Conservation (phyloP, 106 monocot species). For the Chionographis japonica region DNA sequence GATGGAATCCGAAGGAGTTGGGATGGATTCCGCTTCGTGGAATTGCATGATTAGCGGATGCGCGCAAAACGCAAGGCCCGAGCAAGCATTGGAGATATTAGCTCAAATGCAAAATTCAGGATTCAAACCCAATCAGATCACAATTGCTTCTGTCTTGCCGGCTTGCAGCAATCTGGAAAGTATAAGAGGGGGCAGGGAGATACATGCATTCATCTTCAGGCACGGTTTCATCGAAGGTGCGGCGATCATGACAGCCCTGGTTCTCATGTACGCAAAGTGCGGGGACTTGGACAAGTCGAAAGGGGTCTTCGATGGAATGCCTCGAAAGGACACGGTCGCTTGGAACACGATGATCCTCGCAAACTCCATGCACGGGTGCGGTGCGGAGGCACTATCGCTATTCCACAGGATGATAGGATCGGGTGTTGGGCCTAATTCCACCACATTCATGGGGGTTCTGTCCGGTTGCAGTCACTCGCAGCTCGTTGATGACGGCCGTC, state of each 20-base stretch:
- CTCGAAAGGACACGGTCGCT: slow-evolving; percentile 41
- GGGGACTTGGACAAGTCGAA: slow-evolving; percentile 48
- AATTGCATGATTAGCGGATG: slow-evolving; percentile 68
- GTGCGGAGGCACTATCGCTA: slow-evolving; percentile 41
- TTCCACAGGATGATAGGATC: slow-evolving; percentile 34
- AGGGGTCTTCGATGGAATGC: slow-evolving; percentile 39
- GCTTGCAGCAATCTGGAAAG: slow-evolving; percentile 39
- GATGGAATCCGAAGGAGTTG: slow-evolving; percentile 26
- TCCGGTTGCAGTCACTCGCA: slow-evolving; percentile 72
- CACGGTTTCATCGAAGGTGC: slow-evolving; percentile 18
- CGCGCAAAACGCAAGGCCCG: slow-evolving; percentile 24
- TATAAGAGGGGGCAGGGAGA: slow-evolving; percentile 45
- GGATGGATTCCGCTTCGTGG: slow-evolving; percentile 45
- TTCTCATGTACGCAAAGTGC: slow-evolving; percentile 67
- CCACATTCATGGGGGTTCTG: slow-evolving; percentile 50
- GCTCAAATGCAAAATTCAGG: slow-evolving; percentile 42
- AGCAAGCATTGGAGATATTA: slow-evolving; percentile 42
- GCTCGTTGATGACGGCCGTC: slow-evolving; percentile 43
- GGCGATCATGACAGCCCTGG: slow-evolving; percentile 37
- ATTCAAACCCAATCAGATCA: slow-evolving; percentile 43
- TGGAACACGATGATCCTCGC: slow-evolving; percentile 78
- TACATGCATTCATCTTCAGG: slow-evolving; percentile 42
- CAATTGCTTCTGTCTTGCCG: slow-evolving; percentile 53
- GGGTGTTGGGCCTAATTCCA: slow-evolving; percentile 39
- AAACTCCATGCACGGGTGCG: slow-evolving; percentile 71